phyloP scores from a whole-genome alignment of 2,329 filamentous ascomycete species.

The Aspergillus sp. region DNA sequence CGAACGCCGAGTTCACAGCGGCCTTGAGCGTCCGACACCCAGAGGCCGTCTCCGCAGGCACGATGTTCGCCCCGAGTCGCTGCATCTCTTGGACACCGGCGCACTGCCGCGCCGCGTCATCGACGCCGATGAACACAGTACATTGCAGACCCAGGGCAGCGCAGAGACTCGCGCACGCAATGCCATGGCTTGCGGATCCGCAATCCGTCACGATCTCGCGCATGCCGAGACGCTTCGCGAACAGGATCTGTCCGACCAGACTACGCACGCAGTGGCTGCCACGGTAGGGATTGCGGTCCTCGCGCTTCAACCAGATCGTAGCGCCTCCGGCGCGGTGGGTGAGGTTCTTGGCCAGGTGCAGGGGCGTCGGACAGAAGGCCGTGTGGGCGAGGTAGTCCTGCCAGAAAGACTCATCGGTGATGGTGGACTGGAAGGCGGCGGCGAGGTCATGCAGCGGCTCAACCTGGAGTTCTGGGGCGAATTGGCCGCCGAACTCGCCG shows the following conservation, averaged over 20 bases:
- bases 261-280: slow-evolving; percentile 6
- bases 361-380: slow-evolving; percentile 11
- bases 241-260: not conserved
- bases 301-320: slow-evolving; percentile 27
- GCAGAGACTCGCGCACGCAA: not conserved
- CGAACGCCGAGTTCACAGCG: not conserved
- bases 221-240: not conserved
- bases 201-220: not conserved
- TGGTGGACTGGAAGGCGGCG: no score
- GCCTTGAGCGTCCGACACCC: not conserved
- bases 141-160: not conserved
- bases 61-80: not conserved
- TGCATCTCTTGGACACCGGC: not conserved
- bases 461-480: no score
- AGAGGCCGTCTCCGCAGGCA: not conserved
- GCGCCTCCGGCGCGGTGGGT: slow-evolving; percentile 19
- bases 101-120: not conserved
- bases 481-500: no score
- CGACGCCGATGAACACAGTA: not conserved
- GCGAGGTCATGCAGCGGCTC: no score
- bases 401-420: no score
- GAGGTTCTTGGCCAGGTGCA: slow-evolving; percentile 19
- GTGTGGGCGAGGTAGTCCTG: no score
- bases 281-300: slow-evolving; percentile 24
- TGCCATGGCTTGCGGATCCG: not conserved